Base-by-base conservation (phyloP, 208 protist species). In the Acanthamoeba royreba region DNA sequence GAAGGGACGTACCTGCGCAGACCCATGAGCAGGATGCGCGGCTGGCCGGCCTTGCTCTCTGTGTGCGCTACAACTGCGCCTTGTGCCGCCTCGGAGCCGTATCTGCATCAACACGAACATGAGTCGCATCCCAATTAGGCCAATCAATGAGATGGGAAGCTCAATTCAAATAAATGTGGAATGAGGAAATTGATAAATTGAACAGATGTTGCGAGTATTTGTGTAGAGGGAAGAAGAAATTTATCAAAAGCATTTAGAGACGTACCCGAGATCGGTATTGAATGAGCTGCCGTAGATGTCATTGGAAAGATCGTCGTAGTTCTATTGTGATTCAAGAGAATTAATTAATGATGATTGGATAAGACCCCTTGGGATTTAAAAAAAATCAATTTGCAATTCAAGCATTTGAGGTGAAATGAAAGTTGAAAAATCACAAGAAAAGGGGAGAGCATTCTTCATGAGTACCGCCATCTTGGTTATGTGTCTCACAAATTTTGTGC, bases 1-100 rank as follows among this genome's bases (percentile, higher is more conserved):
- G 35, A n/a, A 43, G 35, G n/a, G n/a, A n/a, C 58, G 72, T 83
- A 97, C 94, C 97, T 95, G 42, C 96, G 94, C 19, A 98, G 92
- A 55, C 97, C 97, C 97, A 98, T 98, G 7, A 98, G 91, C 77
- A 98, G 93, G 74, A 98, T 98, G 46, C 96, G 94, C 49, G 97
- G 97, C 33, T 81, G 72, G 13, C 72, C 72, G 15, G 72, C 72
- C 61, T 97, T 97, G 52, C 95, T 96, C 42, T 97, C 96, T 63
- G 74, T 94, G 88, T 72, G 49, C 19, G 49, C 66, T 4, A 58
- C 28, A 17, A 79, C 46, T 40, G 53, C 46, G 83, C 45, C n/a
- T n/a, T 92, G 43, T 4, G 58, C 40, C 0, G 49, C 87, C 46
- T 92, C 87, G 38, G 55, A 52, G 1, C 87, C 87, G 58, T 92